phyloP scores from a whole-genome alignment of 176 grass and related monocot species.

The Avena atlantica region DNA sequence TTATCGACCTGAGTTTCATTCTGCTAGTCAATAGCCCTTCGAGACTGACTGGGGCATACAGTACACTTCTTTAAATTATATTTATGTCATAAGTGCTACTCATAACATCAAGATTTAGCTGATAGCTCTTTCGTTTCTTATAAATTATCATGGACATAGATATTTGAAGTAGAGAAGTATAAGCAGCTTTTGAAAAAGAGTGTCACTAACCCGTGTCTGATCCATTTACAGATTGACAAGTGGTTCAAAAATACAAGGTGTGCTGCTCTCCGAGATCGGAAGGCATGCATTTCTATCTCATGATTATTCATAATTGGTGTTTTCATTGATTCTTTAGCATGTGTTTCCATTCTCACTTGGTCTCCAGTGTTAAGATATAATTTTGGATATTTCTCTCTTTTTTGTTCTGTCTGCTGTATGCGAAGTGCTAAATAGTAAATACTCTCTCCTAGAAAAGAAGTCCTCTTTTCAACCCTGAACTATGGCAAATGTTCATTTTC shows the following conservation, averaged over 20 bases:
- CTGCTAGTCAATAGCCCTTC: conserved; percentile 28
- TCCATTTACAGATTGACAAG: conserved; percentile 74
- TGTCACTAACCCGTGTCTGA: conserved; percentile 30
- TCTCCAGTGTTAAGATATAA: not conserved
- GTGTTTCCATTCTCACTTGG: conserved; percentile 22
- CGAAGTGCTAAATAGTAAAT: not conserved
- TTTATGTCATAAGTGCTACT: conserved; percentile 14
- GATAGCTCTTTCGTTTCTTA: not conserved
- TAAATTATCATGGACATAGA: conserved; percentile 17
- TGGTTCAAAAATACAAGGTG: conserved; percentile 99
- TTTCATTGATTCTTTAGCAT: conserved; percentile 25
- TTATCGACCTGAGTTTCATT: conserved; percentile 27
- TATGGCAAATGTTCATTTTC: conserved; percentile 6
- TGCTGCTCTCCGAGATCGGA: conserved; percentile 84
- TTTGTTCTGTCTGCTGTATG: conserved; percentile 30
- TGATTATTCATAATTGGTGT: conserved; percentile 31
- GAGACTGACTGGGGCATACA: not conserved
- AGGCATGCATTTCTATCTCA: conserved; percentile 61
- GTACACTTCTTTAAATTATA: not conserved
- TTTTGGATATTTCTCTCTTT: not conserved
- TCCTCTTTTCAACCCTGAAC: not conserved
- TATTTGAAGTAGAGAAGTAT: conserved; percentile 31
- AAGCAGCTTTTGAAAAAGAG: not conserved
- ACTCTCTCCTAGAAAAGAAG: not conserved
- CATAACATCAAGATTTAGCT: conserved; percentile 15